Evolutionary conservation across 1,139 yeast genomes (phyloP), one percentile per base, ranked within the genome.

Genomic region (Kodamaea sp.): DNA sequence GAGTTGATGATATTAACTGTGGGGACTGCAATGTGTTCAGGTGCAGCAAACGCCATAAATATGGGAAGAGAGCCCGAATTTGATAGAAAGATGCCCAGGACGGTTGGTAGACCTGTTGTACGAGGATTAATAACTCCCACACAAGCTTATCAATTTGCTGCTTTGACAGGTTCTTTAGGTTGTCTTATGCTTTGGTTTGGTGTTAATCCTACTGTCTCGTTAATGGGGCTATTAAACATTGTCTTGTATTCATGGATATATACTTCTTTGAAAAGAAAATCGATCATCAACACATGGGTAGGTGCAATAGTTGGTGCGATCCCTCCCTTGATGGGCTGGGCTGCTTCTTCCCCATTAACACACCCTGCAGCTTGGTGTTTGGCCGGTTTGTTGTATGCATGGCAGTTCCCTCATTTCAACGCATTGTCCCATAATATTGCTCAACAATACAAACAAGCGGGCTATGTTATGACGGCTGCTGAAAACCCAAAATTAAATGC

Each of bases 321-420:
- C 31, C 98, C 99, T 1, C 99, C 99, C 26, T 72, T 94, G 38
- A 92, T 92, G 99, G 99, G 99, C 2, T 92, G 98, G 98, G 96
- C 96, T 1, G 96, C 97, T 0, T 85, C 96, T 4, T 79, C 87
- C 2, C 79, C 95, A 1, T 65, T 92, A 36, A 52, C 71, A 4
- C 88, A 87, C 46, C 97, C 97, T 0, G 97, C 94, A 6, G 95
- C 95, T 3, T 92, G 97, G 97, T 82, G 94, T 55, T 67, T 90
- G 27, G 97, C 97, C 1, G 89, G 84, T 0, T 66, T 94, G 40
- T 68, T 92, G 31, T 92, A 86, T 58, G 96, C 97, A 4, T 92
- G 99, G 99, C 99, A 92, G 63, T 92, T 92, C 60, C 99, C 99
- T 4, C 99, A 92, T 61, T 92, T 92, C 69, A 92, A 92, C 65